These are phyloP conservation scores for Tylopilus sp. DNA, from an alignment of 768 basidiomycete species.

Conservation along the genomic window DNA sequence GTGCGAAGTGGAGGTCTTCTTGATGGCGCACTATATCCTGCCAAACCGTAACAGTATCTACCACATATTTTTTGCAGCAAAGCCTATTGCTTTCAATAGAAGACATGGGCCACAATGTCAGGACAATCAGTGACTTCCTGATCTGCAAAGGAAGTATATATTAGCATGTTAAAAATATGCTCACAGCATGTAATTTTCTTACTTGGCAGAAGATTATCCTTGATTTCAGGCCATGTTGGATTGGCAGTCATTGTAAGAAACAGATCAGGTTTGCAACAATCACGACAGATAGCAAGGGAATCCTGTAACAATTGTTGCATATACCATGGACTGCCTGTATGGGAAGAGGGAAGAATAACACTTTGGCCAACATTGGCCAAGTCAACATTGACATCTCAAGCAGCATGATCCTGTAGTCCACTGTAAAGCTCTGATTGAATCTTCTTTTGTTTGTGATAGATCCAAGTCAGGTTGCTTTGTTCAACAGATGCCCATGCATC, in stretches of 20 bases:
- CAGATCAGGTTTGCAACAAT: no score
- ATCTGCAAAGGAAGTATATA: no score
- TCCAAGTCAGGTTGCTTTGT: slow-evolving; percentile 35
- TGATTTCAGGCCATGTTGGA: not conserved
- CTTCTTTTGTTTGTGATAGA: slow-evolving; percentile 32
- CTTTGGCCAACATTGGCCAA: not conserved
- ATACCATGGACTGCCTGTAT: no score
- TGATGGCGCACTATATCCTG: no score
- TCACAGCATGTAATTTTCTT: not conserved
- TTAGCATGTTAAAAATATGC: no score
- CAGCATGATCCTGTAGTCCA: not conserved
- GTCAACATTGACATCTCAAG: not conserved
- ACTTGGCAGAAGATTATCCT: not conserved
- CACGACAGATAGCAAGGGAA: no score
- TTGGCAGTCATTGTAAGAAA: not conserved
- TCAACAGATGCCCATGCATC: slow-evolving; percentile 46
- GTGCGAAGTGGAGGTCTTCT: no score
- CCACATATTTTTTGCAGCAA: no score
- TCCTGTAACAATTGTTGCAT: no score
- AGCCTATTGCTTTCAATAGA: not conserved
- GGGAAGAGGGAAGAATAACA: not conserved
- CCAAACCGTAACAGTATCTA: no score
- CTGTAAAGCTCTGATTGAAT: slow-evolving; percentile 10
- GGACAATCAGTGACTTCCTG: no score
- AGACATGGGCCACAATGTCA: not conserved